A percentile compares a stretch with the other conserved stretches of the same genome.
phyloP scores from a whole-genome alignment of 2,329 filamentous ascomycete genomes.

The Calonectria henricotiae region DNA sequence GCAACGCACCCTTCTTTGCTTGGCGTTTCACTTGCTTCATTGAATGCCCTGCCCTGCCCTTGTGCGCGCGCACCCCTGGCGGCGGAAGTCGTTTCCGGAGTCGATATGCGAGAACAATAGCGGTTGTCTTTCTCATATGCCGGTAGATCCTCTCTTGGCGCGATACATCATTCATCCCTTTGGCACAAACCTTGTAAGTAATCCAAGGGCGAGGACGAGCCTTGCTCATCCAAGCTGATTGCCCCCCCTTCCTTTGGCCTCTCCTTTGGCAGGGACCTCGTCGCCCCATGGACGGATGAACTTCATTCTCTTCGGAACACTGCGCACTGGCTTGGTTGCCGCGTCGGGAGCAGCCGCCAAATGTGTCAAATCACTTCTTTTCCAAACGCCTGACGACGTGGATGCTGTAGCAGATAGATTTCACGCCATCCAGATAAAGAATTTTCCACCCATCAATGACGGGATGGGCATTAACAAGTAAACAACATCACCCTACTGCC shows the following conservation, averaged over 20 bases:
- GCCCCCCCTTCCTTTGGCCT: no score
- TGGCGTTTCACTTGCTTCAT: slow-evolving; percentile 7
- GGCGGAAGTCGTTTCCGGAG: neutral
- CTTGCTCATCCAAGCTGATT: no score
- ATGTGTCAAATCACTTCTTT: neutral
- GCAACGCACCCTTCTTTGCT: neutral
- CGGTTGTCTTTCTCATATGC: neutral
- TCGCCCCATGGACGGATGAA: neutral
- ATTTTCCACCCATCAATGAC: neutral
- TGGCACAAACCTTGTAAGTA: no score
- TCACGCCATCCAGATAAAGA: neutral
- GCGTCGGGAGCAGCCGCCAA: slow-evolving; percentile 7
- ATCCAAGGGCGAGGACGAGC: neutral
- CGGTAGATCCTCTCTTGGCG: slow-evolving; percentile 11
- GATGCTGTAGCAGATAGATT: slow-evolving; percentile 4
- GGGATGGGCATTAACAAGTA: neutral
- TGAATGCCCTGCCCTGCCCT: neutral
- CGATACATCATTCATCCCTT: neutral
- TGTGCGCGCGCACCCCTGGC: no score
- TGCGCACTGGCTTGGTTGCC: neutral
- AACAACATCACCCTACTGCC: neutral
- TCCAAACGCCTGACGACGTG: neutral
- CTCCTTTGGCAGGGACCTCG: neutral
- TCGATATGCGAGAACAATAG: slow-evolving; percentile 13
- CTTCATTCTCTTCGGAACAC: neutral